Evolutionary conservation across 148 eudicot genomes (phyloP).

Genomic region (Rhododendron ovatum): DNA sequence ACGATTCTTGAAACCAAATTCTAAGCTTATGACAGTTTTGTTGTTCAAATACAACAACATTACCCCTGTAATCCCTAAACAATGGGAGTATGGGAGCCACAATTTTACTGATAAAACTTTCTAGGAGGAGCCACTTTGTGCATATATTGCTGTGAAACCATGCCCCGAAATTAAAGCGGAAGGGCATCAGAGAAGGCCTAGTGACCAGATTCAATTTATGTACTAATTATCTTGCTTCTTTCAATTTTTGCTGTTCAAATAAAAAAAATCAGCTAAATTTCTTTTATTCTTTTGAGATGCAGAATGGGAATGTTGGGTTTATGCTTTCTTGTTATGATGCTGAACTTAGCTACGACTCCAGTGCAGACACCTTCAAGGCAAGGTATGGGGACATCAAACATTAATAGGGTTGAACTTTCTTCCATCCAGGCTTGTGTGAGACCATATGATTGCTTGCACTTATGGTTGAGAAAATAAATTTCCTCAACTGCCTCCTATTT

Average conservation of each 20-base stretch:
- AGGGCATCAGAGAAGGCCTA: not conserved
- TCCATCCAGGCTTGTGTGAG: not conserved
- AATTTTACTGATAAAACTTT: no score
- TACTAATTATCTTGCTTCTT: not conserved
- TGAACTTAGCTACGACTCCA: conserved; percentile 56
- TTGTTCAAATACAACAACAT: not conserved
- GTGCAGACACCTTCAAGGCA: conserved; percentile 67
- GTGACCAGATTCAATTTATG: not conserved
- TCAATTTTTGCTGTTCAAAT: no score
- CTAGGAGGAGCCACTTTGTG: no score
- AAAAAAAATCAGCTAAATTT: not conserved
- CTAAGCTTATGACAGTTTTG: not conserved
- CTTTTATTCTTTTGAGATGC: conserved; percentile 25
- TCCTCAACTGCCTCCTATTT: not conserved
- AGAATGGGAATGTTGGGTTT: conserved; percentile 91
- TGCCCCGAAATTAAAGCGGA: not conserved
- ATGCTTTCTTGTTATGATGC: conserved; percentile 96
- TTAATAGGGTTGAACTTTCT: not conserved
- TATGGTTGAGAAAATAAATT: not conserved
- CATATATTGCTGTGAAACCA: not conserved
- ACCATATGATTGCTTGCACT: not conserved
- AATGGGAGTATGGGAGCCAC: no score
- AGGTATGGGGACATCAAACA: conserved; percentile 38
- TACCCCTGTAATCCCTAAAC: not conserved
- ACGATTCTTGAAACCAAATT: not conserved